Base-by-base conservation (phyloP, 208 protist species). In the Porcisia deanei region DNA sequence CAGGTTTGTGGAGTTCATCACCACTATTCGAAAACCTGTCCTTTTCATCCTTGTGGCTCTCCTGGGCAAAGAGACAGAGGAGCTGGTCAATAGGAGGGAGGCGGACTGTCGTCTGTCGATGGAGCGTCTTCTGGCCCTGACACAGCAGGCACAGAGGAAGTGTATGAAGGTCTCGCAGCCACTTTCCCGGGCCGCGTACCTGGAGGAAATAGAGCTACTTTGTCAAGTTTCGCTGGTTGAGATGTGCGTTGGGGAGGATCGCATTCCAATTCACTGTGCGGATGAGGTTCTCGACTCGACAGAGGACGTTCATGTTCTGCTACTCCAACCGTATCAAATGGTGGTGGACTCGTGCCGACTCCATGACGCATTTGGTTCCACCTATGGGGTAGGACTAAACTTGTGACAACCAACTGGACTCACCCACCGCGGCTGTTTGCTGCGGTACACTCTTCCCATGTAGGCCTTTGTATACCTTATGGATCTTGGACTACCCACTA, bases 1-100 rank as follows among this genome's bases (percentile, higher is more conserved):
- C 80, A 75, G 93, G 30, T 97, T 97, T 83, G 81, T 94, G 3
- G 91, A 95, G 73, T 97, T 95, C 73, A 89, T 95, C 75, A 91
- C 91, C 66, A 88, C 85, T 12, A 80, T 97, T 73, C 73, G 80
- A 47, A 79, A 83, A 6, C 91, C 91, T 7, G 81, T 89, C 63
- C 67, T 95, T 4, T 97, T 94, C 79, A 86, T 95, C 45, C 82
- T 78, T 59, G 81, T 95, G 61, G 82, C 81, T 55, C 80, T 94
- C 16, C 65, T 97, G 39, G 91, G 88, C 20, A 85, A 89, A 66
- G 87, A 94, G 74, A 93, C 87, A n/a, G 81, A 87, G 49, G 83
- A 83, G 54, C 61, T 93, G 16, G 86, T 91, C 79, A 77, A 47
- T 37, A 73, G 68, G 16, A 45, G 87, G 39, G 80, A 84, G n/a